Conservation (phyloP, 257 asterid species). For the Penstemon newberryi region DNA sequence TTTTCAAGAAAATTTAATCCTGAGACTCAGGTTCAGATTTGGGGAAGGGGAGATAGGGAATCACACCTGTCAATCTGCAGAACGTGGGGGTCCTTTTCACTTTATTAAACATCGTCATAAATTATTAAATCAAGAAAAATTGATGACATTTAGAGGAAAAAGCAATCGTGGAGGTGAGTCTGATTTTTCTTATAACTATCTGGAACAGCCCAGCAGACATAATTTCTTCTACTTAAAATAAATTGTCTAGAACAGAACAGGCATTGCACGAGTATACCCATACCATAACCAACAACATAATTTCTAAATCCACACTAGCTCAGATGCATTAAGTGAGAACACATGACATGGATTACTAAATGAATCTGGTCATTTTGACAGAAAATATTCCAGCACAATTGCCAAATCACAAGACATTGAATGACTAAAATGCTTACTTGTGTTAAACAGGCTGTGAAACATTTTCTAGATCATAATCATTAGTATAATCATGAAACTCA, state of each 20-base stretch:
- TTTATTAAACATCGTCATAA: constrained; percentile 10
- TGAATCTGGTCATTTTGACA: constrained; percentile 10
- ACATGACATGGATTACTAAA: constrained; percentile 11
- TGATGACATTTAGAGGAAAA: constrained; percentile 16
- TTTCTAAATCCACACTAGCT: background rate
- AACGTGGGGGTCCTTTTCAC: constrained; percentile 40
- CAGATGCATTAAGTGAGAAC: background rate
- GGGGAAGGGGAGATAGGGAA: constrained; percentile 21
- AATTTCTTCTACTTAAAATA: constrained; percentile 20
- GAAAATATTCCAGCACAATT: constrained; percentile 12
- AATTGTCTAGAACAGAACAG: constrained; percentile 14
- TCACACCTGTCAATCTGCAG: constrained; percentile 29
- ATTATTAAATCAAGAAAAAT: constrained; percentile 5
- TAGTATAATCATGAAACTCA: constrained; percentile 7
- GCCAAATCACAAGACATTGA: background rate
- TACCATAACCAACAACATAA: background rate
- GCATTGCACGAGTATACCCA: background rate
- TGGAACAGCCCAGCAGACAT: constrained; percentile 26
- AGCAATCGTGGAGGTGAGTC: constrained; percentile 22
- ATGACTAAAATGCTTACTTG: constrained; percentile 4
- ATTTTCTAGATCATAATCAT: constrained; percentile 9
- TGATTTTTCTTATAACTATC: constrained; percentile 17
- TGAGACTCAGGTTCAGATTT: constrained; percentile 25
- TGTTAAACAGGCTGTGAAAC: constrained; percentile 17
- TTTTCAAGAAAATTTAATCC: constrained; percentile 18